A percentile compares a stretch with the other conserved stretches of the same genome.
Conservation (phyloP, 495 filamentous ascomycete genomes). For the Tetracladium marchalianum region DNA sequence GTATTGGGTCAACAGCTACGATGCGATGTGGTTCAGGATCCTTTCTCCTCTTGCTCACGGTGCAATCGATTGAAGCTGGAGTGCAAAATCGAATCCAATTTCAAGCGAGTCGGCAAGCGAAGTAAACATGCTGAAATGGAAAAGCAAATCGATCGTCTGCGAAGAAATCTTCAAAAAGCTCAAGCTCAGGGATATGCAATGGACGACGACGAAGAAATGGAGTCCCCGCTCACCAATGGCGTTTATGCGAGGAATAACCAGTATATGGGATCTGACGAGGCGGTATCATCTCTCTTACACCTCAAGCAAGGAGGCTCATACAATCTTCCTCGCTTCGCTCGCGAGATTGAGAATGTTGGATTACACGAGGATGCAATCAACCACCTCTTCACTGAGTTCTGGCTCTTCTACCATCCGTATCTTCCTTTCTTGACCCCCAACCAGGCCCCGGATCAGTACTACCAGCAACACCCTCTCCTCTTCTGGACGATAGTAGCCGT, state of each 20-base stretch:
- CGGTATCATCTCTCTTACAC: constrained; percentile 72
- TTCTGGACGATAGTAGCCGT: constrained; percentile 85
- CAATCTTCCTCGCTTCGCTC: constrained; percentile 34
- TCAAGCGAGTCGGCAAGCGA: constrained; percentile 87
- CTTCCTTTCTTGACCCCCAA: constrained; percentile 68
- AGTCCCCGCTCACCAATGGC: constrained; percentile 47
- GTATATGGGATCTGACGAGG: constrained; percentile 77
- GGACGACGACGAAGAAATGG: constrained; percentile 43
- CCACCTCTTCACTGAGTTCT: constrained; percentile 75
- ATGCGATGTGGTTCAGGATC: constrained; percentile 84
- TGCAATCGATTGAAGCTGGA: constrained; percentile 78
- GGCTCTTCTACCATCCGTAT: constrained; percentile 74
- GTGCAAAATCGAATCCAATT: constrained; percentile 90
- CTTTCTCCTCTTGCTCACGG: constrained; percentile 69
- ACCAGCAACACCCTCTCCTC: constrained; percentile 60
- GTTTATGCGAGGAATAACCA: constrained; percentile 45
- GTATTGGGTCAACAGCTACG: constrained; percentile 46
- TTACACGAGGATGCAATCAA: constrained; percentile 61
- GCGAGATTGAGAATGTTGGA: constrained; percentile 62
- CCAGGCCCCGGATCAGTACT: constrained; percentile 66
- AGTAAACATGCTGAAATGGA: constrained; percentile 91
- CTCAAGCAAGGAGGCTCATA: constrained; percentile 50
- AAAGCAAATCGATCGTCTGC: constrained; percentile 58
- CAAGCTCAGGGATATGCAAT: constrained; percentile 38
- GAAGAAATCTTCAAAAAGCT: constrained; percentile 35